These are phyloP conservation scores for Penicillium verhagenii DNA, from an alignment of 495 filamentous ascomycete genomes.

Conservation along the genomic window DNA sequence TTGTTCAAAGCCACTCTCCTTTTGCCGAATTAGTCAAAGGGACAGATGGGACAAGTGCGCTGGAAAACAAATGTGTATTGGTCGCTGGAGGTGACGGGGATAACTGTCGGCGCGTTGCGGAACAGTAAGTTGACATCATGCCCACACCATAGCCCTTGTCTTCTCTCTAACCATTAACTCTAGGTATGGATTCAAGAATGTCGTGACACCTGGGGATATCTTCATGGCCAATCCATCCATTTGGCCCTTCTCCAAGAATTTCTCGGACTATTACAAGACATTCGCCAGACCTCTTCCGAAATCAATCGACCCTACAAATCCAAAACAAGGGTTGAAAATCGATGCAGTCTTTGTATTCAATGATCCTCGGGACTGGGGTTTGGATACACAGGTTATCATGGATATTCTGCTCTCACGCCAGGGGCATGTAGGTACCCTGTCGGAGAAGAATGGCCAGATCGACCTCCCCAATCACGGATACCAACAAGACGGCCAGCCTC, in stretches of 20 bases:
- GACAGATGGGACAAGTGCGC: conserved; percentile 31
- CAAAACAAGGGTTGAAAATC: conserved; percentile 59
- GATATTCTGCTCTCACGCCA: conserved; percentile 74
- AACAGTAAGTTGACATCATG: conserved; percentile 37
- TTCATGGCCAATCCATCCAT: conserved; percentile 67
- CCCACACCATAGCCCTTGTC: not conserved
- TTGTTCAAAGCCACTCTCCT: conserved; percentile 84
- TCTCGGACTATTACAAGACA: conserved; percentile 56
- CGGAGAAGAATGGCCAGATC: conserved; percentile 52
- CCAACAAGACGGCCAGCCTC: conserved; percentile 75
- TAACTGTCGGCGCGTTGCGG: conserved; percentile 71
- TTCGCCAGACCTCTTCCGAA: conserved; percentile 60
- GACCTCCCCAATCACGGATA: conserved; percentile 69
- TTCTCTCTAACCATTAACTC: not conserved
- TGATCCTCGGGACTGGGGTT: conserved; percentile 89
- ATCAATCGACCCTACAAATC: conserved; percentile 33
- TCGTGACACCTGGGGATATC: conserved; percentile 84
- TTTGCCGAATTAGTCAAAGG: conserved; percentile 58
- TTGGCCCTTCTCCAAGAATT: conserved; percentile 74
- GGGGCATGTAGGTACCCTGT: conserved; percentile 77
- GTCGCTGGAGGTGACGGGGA: conserved; percentile 81
- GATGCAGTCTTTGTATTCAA: conserved; percentile 88
- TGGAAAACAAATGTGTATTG: conserved; percentile 72
- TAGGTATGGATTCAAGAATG: conserved; percentile 80
- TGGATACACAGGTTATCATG: conserved; percentile 77